Evolutionary conservation across 371 early-diverging fungal genomes (phyloP).

Genomic region (Mucor racemosus): DNA sequence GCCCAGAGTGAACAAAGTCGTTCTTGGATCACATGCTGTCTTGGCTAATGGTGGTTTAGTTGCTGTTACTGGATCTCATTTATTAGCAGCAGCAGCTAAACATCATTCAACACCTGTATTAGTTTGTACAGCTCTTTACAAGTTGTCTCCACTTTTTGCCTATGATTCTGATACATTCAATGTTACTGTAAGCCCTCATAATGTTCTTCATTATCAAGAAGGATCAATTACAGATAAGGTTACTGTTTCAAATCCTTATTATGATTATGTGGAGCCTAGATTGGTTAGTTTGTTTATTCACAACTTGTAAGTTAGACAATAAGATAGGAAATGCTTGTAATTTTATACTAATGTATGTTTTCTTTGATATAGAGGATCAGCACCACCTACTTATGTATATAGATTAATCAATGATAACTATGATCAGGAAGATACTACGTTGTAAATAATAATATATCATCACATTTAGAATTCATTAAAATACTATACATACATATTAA

Average conservation of each 20-base stretch:
- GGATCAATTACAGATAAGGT: conserved; percentile 80
- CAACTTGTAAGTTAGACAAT: conserved; percentile 68
- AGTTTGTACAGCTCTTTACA: conserved; percentile 85
- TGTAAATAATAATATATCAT: conserved; percentile 8
- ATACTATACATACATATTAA: too few relatives aligned
- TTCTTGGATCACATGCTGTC: conserved; percentile 92
- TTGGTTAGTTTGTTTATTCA: conserved; percentile 90
- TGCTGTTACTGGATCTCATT: conserved; percentile 81
- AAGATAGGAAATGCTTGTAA: not conserved
- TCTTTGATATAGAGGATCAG: conserved; percentile 39
- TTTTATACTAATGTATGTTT: not conserved
- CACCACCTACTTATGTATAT: conserved; percentile 57
- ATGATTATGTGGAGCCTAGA: conserved; percentile 91
- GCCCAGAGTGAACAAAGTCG: conserved; percentile 97
- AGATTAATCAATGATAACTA: conserved; percentile 81
- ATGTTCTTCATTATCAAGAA: conserved; percentile 81
- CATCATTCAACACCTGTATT: conserved; percentile 90
- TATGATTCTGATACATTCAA: conserved; percentile 87
- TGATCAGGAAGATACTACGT: conserved; percentile 55
- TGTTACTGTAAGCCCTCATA: conserved; percentile 76
- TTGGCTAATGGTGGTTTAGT: conserved; percentile 94
- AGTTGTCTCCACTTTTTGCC: conserved; percentile 87
- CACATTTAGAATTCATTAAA: not conserved
- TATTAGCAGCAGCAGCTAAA: conserved; percentile 90
- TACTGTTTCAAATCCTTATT: conserved; percentile 83